Percentiles rank a stretch among this genome's conserved stretches.
Evolutionary conservation across 1,284 basidiomycete genomes (phyloP).

Genomic region (Ceraceosorus guamensis): DNA sequence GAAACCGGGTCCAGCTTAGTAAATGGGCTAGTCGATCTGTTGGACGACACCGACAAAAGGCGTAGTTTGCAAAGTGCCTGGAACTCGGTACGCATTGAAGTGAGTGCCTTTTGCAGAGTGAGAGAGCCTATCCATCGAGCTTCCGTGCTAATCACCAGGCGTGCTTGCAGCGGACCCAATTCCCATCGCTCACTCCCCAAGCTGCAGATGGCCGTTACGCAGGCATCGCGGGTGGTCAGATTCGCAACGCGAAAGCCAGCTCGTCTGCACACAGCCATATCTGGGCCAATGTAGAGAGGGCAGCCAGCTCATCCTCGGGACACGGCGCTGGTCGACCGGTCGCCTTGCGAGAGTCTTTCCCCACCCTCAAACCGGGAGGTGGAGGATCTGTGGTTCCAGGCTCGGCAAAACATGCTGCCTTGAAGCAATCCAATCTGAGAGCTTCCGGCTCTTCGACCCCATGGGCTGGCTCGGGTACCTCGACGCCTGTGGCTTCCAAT

Average conservation of each 20-base stretch:
- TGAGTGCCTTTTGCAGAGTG: not conserved
- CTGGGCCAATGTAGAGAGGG: conserved; percentile 79
- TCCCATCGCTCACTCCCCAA: conserved; percentile 61
- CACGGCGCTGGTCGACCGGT: conserved; percentile 17
- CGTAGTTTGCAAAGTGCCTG: conserved; percentile 66
- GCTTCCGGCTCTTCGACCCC: conserved; percentile 4
- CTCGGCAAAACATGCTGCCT: conserved; percentile 24
- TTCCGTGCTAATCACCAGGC: not conserved
- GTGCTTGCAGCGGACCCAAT: conserved; percentile 55
- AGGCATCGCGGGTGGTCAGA: conserved; percentile 49
- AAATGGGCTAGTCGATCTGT: conserved; percentile 56
- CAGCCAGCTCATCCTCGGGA: conserved; percentile 54
- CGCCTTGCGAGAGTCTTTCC: conserved; percentile 24
- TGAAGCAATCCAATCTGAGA: conserved; percentile 1
- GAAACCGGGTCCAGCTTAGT: conserved; percentile 56
- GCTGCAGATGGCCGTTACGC: not conserved
- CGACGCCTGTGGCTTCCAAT: not conserved
- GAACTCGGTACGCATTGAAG: conserved; percentile 73
- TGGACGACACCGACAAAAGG: conserved; percentile 64
- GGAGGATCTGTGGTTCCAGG: conserved; percentile 22
- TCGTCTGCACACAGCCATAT: conserved; percentile 60
- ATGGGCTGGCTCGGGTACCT: conserved; percentile 6
- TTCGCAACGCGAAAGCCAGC: conserved; percentile 72
- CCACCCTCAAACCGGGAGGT: conserved; percentile 13
- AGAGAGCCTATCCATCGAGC: too few relatives aligned